These are phyloP conservation scores for Globisporangium ultimum DNA, from an alignment of 352 stramenopile species.

Conservation along the genomic window DNA sequence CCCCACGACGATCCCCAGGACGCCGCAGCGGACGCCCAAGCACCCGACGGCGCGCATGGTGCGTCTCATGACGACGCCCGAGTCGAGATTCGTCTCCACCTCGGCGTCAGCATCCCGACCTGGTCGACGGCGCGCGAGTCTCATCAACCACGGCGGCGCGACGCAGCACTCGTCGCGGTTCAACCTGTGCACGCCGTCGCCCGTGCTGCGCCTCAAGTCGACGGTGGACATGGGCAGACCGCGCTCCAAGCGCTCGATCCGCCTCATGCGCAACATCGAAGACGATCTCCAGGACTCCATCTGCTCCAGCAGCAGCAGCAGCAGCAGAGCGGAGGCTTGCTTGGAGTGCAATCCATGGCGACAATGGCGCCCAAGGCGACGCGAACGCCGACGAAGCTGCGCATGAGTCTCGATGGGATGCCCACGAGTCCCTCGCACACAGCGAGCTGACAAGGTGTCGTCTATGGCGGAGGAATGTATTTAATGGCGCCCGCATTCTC, in stretches of 20 bases:
- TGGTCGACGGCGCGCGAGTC: slow-evolving; percentile 1
- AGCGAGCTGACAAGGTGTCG: neutral
- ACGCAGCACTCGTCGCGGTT: slow-evolving; percentile 38
- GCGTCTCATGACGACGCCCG: slow-evolving; percentile 31
- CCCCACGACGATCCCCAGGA: slow-evolving; percentile 1
- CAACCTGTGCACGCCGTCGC: slow-evolving; percentile 74
- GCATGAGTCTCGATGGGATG: slow-evolving; percentile 4
- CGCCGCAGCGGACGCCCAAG: slow-evolving; percentile 11
- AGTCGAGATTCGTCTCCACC: slow-evolving; percentile 28
- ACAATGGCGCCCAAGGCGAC: neutral
- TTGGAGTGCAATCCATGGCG: neutral
- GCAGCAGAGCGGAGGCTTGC: neutral
- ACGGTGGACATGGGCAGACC: slow-evolving; percentile 76
- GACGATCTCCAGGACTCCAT: slow-evolving; percentile 37
- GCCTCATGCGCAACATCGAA: slow-evolving; percentile 51
- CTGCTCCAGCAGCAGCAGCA: slow-evolving; percentile 2
- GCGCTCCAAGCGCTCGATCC: slow-evolving; percentile 55
- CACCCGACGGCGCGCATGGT: slow-evolving; percentile 15
- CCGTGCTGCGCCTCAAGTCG: slow-evolving; percentile 74
- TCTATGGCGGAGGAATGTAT: slow-evolving; percentile 7
- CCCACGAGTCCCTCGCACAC: neutral
- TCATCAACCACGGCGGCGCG: slow-evolving; percentile 9
- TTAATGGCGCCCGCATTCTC: slow-evolving; percentile 4
- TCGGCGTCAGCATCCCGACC: slow-evolving; percentile 2
- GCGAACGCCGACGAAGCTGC: slow-evolving; percentile 8